Conservation (phyloP, 352 stramenopile genomes). For the Blastocystis sp. region DNA sequence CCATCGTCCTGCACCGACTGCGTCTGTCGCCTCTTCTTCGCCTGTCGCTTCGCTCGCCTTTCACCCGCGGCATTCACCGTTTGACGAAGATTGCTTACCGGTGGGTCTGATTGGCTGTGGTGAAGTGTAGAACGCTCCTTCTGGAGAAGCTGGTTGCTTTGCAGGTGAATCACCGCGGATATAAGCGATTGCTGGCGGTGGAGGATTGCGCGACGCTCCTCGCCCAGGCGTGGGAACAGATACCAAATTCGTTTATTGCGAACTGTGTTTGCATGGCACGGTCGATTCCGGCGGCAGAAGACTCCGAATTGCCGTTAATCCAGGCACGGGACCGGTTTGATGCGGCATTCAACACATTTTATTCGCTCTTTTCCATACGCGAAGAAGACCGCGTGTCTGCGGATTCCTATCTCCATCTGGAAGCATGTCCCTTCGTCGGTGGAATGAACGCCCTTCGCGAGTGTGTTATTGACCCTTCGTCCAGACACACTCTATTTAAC, state of each 20-base stretch:
- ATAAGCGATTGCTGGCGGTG: slow-evolving; percentile 1
- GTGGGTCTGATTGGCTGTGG: too few species aligned
- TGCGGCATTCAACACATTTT: too few species aligned
- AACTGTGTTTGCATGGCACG: background rate
- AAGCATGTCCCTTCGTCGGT: background rate
- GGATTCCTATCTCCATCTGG: background rate
- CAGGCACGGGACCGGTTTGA: too few species aligned
- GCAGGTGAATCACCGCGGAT: slow-evolving; percentile 4
- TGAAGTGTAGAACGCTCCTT: too few species aligned
- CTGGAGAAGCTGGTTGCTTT: too few species aligned
- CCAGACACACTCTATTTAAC: background rate
- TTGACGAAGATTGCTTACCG: too few species aligned
- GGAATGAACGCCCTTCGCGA: background rate
- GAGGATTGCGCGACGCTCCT: background rate
- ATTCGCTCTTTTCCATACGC: background rate
- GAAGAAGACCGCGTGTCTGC: background rate
- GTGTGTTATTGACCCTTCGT: background rate
- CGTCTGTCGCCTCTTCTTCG: too few species aligned
- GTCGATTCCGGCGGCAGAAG: too few species aligned
- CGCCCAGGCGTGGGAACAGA: background rate
- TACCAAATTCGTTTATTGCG: background rate
- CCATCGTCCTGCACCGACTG: too few species aligned
- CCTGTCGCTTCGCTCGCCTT: too few species aligned
- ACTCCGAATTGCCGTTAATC: too few species aligned
- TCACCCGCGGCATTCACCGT: too few species aligned